phyloP scores from a whole-genome alignment of 2,329 filamentous ascomycete species.

The Ophiostoma ulmi region DNA sequence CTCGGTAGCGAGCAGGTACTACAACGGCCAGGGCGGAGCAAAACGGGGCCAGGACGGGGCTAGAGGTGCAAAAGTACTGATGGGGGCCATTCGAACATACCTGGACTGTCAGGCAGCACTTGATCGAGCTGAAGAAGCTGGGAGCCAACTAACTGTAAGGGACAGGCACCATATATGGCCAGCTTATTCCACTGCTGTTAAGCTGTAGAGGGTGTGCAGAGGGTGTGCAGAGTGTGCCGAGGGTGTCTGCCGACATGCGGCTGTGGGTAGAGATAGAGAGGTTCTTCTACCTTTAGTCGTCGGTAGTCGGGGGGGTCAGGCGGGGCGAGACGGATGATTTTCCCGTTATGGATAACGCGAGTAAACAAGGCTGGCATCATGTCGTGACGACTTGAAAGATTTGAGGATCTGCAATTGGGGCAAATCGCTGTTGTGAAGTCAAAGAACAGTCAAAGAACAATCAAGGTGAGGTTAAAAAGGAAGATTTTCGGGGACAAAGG shows the following conservation, averaged over 20 bases:
- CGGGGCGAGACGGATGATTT: background rate
- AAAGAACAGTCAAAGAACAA: background rate
- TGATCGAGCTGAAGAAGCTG: background rate
- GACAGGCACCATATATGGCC: background rate
- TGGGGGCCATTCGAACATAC: background rate
- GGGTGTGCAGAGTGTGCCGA: background rate
- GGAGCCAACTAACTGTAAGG: background rate
- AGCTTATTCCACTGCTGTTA: background rate
- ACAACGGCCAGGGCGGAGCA: slow-evolving; percentile 8
- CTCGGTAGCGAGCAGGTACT: background rate
- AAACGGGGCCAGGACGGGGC: background rate
- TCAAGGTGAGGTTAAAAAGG: background rate
- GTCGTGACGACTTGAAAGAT: background rate
- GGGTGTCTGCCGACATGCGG: background rate
- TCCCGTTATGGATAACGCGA: background rate
- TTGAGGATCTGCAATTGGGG: background rate
- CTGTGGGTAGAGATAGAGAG: background rate
- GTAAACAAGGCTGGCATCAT: slow-evolving; percentile 10
- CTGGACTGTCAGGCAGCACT: background rate
- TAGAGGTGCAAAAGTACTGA: slow-evolving; percentile 2
- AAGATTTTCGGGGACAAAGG: background rate
- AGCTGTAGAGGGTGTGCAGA: background rate
- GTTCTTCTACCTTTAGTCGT: background rate
- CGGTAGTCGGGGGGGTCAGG: background rate
- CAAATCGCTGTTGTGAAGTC: background rate